Percentiles rank a stretch among this genome's conserved stretches.
Conservation (phyloP, 2,329 filamentous ascomycete genomes). For the Xylaria sp. region DNA sequence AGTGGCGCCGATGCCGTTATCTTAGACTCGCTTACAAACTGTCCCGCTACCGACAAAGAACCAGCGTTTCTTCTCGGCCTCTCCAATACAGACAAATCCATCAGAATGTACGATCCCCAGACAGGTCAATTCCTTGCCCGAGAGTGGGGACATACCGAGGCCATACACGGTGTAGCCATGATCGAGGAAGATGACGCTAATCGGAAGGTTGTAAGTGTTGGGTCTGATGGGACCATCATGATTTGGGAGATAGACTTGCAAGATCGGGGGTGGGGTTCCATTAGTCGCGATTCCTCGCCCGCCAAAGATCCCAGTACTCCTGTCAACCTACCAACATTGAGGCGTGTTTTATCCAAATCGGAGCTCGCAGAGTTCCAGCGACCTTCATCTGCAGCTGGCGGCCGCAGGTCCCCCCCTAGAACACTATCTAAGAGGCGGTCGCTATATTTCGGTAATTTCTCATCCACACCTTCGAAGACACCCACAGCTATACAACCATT, state of each 20-base stretch:
- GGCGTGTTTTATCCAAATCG: conserved; percentile 86
- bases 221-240: conserved; percentile 85
- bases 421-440: conserved; percentile 66
- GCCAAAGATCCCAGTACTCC: conserved; percentile 62
- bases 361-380: conserved; percentile 85
- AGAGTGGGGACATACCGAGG: conserved; percentile 96
- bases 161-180: conserved; percentile 85
- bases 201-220: conserved; percentile 76
- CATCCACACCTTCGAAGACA: conserved; percentile 52
- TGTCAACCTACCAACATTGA: conserved; percentile 74
- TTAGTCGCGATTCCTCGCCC: conserved; percentile 65
- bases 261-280: conserved; percentile 55
- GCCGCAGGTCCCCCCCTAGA: conserved; percentile 67
- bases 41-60: conserved; percentile 64
- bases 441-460: conserved; percentile 56
- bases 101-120: conserved; percentile 86
- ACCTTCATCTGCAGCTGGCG: conserved; percentile 55
- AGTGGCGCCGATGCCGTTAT: conserved; percentile 84
- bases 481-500: conserved; percentile 54
- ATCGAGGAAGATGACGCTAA: conserved; percentile 68
- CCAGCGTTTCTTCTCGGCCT: conserved; percentile 81
- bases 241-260: conserved; percentile 73
- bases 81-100: conserved; percentile 95
- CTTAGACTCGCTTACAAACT: conserved; percentile 79
- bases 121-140: conserved; percentile 82